Percentiles rank a stretch among this genome's conserved stretches.
These are phyloP conservation scores for Raphanus sativus DNA, from an alignment of 345 rosid species.

Conservation along the genomic window DNA sequence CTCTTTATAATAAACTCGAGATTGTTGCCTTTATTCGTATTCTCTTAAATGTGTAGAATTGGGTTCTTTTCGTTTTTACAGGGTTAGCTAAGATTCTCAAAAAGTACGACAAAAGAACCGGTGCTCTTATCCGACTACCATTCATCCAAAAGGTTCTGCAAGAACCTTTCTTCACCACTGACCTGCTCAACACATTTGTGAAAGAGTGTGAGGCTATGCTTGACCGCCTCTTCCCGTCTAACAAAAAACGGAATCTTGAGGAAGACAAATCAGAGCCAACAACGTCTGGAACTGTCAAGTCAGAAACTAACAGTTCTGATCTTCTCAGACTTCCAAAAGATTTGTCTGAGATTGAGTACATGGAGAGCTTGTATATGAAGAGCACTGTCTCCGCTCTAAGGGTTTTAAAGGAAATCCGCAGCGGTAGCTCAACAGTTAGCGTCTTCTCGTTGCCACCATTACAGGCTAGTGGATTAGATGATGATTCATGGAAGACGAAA, in stretches of 20 bases:
- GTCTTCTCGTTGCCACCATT: constrained; percentile 71
- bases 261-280: constrained; percentile 41
- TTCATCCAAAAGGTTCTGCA: constrained; percentile 71
- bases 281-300: constrained; percentile 41
- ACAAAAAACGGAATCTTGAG: constrained; percentile 30
- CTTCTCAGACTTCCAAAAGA: constrained; percentile 47
- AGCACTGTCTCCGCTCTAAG: constrained; percentile 62
- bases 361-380: constrained; percentile 68
- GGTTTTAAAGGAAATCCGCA: constrained; percentile 69
- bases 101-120: constrained; percentile 84
- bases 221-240: constrained; percentile 44
- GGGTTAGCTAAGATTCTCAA: constrained; percentile 81
- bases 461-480: constrained; percentile 50
- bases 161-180: constrained; percentile 78
- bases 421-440: constrained; percentile 77
- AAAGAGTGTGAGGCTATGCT: constrained; percentile 73
- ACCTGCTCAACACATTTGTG: constrained; percentile 68
- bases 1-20: constrained; percentile 1
- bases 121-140: constrained; percentile 66
- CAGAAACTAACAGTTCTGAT: constrained; percentile 19
- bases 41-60: constrained; percentile 12
- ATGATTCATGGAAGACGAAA: constrained; percentile 51
- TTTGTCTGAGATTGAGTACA: constrained; percentile 54
- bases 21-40: constrained; percentile 27
- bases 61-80: constrained; percentile 34